Conservation (phyloP, 225 moss, liverwort and hornwort species). For the Anthoceros angustus region DNA sequence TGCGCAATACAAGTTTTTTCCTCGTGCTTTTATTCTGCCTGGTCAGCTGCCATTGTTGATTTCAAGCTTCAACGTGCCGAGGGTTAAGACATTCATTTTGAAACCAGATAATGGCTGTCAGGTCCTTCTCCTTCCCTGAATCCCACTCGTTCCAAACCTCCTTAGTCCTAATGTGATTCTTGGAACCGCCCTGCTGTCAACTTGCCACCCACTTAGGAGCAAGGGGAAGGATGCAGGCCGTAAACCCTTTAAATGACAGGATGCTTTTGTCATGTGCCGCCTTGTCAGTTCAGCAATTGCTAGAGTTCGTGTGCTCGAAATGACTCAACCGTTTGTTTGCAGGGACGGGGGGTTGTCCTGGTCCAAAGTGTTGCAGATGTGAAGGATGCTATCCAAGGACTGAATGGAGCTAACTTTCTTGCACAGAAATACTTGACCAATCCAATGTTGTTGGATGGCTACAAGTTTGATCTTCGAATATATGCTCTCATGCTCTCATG, state of each 20-base stretch:
- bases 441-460: constrained; percentile 89
- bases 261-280: no score
- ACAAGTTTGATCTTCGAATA: constrained; percentile 97
- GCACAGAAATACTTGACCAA: constrained; percentile 83
- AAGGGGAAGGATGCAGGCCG: no score
- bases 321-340: not conserved
- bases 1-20: constrained; percentile 75
- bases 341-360: constrained; percentile 81
- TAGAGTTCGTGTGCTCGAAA: not conserved
- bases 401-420: constrained; percentile 53
- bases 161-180: no score
- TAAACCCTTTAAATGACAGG: no score
- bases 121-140: constrained; percentile 17
- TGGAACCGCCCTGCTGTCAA: no score
- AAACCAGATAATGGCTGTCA: constrained; percentile 96
- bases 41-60: constrained; percentile 50
- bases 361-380: constrained; percentile 59
- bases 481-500: constrained; percentile 99
- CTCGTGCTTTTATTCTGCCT: constrained; percentile 59
- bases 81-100: constrained; percentile 67
- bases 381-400: constrained; percentile 42
- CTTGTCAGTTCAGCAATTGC: no score
- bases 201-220: no score
- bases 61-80: constrained; percentile 40
- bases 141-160: not conserved